Evolutionary conservation across 2,329 filamentous ascomycete species (phyloP).

Genomic region (Fusarium brachygibbosum): DNA sequence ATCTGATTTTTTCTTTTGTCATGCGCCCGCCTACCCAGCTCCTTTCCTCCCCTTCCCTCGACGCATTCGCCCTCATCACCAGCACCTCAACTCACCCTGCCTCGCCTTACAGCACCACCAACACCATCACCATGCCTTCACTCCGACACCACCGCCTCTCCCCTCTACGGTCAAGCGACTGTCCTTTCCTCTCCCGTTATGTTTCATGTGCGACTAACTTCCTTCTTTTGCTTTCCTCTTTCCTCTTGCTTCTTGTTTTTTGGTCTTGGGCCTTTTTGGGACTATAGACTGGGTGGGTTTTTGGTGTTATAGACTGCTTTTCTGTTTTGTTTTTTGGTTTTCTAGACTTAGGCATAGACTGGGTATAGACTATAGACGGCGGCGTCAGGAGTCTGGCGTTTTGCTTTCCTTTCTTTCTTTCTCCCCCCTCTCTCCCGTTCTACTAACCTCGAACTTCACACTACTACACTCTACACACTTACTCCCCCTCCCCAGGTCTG

Average conservation of each 20-base stretch:
- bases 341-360: not conserved
- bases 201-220: not conserved
- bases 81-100: not conserved
- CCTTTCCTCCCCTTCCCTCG: not conserved
- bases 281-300: not conserved
- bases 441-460: not conserved
- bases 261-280: slow-evolving; percentile 1
- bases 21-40: not conserved
- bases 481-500: slow-evolving; percentile 13
- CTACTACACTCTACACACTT: not conserved
- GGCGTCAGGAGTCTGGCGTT: slow-evolving; percentile 6
- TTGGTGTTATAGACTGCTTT: not conserved
- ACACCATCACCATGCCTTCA: not conserved
- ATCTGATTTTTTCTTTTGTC: not conserved
- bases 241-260: not conserved
- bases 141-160: not conserved
- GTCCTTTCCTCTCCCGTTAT: not conserved
- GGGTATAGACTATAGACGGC: not conserved
- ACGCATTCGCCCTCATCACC: not conserved
- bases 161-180: slow-evolving; percentile 12
- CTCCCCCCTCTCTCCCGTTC: not conserved
- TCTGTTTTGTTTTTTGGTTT: not conserved
- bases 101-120: not conserved
- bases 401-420: not conserved
- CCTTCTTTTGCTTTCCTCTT: not conserved